Evolutionary conservation across 176 grass and related monocot species (phyloP).

Genomic region (Oryza nivara): DNA sequence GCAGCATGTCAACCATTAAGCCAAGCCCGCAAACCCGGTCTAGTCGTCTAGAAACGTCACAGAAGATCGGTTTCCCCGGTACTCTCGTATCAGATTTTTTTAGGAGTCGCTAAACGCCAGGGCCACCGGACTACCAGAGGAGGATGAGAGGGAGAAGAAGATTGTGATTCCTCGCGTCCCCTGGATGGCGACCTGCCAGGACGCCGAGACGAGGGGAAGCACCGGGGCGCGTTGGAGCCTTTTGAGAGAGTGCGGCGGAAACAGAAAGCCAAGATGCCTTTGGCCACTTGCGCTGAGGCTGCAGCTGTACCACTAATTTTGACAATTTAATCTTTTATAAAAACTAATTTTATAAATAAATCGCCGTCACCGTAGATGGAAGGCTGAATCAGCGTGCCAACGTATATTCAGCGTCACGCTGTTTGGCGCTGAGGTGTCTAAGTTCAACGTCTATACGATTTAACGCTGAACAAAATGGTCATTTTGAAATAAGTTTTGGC

Average conservation of each 20-base stretch:
- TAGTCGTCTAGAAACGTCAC: neutral
- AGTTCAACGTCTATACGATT: too few relatives aligned
- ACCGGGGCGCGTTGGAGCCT: neutral
- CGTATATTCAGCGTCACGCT: too few relatives aligned
- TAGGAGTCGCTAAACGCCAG: neutral
- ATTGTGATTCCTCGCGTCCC: slow-evolving; percentile 19
- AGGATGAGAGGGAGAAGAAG: neutral
- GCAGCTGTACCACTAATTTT: too few relatives aligned
- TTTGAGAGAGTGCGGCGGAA: slow-evolving; percentile 21
- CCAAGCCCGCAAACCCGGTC: neutral
- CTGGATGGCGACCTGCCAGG: slow-evolving; percentile 43
- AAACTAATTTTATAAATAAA: too few relatives aligned
- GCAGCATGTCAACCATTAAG: neutral
- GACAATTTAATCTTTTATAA: too few relatives aligned
- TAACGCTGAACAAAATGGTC: too few relatives aligned
- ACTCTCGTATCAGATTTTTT: neutral
- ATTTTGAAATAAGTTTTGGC: too few relatives aligned
- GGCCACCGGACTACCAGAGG: neutral
- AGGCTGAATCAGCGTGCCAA: too few relatives aligned
- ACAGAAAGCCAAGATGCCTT: slow-evolving; percentile 51
- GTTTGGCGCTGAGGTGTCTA: too few relatives aligned
- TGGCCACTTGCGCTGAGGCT: slow-evolving; percentile 27
- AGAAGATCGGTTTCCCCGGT: neutral
- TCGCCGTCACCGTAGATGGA: too few relatives aligned
- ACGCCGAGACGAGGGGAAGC: slow-evolving; percentile 30